Conservation (phyloP, 1,139 yeast genomes). For the Yamadazyma membranifaciens region DNA sequence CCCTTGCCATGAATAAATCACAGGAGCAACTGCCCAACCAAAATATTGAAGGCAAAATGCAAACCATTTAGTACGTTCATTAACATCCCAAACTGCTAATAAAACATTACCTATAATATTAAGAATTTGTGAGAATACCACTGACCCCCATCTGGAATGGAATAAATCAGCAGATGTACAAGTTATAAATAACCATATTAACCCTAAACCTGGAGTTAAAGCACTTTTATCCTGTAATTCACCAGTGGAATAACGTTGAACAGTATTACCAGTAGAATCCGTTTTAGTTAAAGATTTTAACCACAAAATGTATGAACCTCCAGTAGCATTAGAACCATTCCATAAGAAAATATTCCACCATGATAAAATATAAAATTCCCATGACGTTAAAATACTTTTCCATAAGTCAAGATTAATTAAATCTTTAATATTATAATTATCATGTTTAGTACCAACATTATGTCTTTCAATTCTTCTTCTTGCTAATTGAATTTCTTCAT, state of each 20-base stretch:
- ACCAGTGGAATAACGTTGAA: conserved; percentile 27
- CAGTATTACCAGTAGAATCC: conserved; percentile 21
- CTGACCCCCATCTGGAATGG: conserved; percentile 56
- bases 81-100: conserved; percentile 47
- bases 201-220: conserved; percentile 44
- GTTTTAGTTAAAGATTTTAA: conserved; percentile 29
- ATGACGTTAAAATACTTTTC: conserved; percentile 49
- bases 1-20: conserved; percentile 45
- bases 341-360: conserved; percentile 62
- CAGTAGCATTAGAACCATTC: conserved; percentile 51
- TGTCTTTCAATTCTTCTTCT: conserved; percentile 52
- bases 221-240: conserved; percentile 41
- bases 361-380: conserved; percentile 53
- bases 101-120: conserved; percentile 39
- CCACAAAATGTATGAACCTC: conserved; percentile 54
- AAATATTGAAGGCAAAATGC: conserved; percentile 46
- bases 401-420: conserved; percentile 39
- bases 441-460: conserved; percentile 32
- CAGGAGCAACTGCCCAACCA: conserved; percentile 53
- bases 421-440: conserved; percentile 23
- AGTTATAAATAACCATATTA: conserved; percentile 37
- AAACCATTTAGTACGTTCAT: conserved; percentile 47
- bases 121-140: conserved; percentile 50
- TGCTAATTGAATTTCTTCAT: conserved; percentile 65
- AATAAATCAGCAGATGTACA: conserved; percentile 50